Base-by-base conservation (phyloP, 2,329 filamentous ascomycete genomes). In the Ophiostoma sp. region DNA sequence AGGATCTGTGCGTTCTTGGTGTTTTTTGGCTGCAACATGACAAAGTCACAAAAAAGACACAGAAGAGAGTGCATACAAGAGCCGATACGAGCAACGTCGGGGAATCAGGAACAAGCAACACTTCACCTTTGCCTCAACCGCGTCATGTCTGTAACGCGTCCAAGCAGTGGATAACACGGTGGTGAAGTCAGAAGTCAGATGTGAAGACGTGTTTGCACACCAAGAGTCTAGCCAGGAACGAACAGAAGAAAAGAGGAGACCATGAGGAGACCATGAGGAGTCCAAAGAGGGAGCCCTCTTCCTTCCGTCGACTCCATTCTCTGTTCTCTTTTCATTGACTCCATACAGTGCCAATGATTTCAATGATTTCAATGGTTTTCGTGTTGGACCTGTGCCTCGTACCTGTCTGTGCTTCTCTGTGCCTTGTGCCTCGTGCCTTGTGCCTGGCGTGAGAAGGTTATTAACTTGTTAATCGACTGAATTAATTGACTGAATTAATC, bases 1-100 rank as follows among this genome's bases (percentile, higher is more conserved):
- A 68, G 42, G 63, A 68, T 68, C 61, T 45, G 33, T 42, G 59
- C 59, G 61, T 17, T 25, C 22, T 64, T 25, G 61, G 59, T n/a
- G 59, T 39, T 3, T 19, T 39, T 4, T 22, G 31, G 61, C 22
- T 8, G n/a, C 22, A 64, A 25, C 33, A 28, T n/a, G 8, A 19
- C 61, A n/a, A 39, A 25, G 28, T n/a, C 8, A 33, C 5, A 42
- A 63, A 22, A 50, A 7, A 22, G 19, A 55, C 7, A 22, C 2
- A 55, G 2, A 22, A 22, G 31, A 36, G n/a, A 22, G 25, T 33
- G 28, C 31, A 61, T 36, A n/a, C 31, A 61, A 61, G 31, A 61
- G 19, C 61, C 61, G 36, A 45, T 42, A 64, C 22, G 61, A 64
- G n/a, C 61, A 63, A 17, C 11, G 36, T 28, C 36, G 61, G 36